These are phyloP conservation scores for Backusella australiensis DNA, from an alignment of 192 early-diverging fungal species.

Conservation along the genomic window DNA sequence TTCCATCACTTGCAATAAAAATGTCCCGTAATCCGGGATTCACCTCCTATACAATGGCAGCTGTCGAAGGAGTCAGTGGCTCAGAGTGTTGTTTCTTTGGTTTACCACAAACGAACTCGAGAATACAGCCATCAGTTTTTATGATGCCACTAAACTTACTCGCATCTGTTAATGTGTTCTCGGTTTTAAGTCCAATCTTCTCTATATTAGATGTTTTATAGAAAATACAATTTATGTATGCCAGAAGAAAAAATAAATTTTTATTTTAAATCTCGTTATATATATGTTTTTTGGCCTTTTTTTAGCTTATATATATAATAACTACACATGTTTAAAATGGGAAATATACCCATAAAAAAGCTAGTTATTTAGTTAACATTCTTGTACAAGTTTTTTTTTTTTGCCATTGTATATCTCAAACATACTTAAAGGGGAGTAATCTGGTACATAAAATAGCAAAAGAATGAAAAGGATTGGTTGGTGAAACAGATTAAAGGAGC, in stretches of 20 bases:
- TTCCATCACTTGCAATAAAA: too few species aligned
- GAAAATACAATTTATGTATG: background rate
- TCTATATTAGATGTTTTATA: too few species aligned
- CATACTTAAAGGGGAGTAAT: background rate
- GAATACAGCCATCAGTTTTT: too few species aligned
- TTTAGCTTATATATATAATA: background rate
- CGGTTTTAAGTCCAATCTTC: too few species aligned
- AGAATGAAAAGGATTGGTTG: background rate
- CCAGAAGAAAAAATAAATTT: background rate
- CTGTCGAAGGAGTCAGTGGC: too few species aligned
- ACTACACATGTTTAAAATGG: background rate
- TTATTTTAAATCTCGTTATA: background rate
- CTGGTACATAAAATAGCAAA: background rate
- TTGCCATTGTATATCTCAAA: background rate
- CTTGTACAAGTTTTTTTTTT: background rate
- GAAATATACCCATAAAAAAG: background rate
- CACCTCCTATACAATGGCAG: too few species aligned
- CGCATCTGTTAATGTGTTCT: too few species aligned
- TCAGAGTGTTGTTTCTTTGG: too few species aligned
- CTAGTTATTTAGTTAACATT: background rate
- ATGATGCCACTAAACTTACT: too few species aligned
- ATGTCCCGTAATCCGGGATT: too few species aligned
- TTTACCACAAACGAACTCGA: too few species aligned
- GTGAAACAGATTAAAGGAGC: background rate
- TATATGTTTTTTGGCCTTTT: background rate